Base-by-base conservation (phyloP, 257 asterid species). In the Fraxinus excelsior region DNA sequence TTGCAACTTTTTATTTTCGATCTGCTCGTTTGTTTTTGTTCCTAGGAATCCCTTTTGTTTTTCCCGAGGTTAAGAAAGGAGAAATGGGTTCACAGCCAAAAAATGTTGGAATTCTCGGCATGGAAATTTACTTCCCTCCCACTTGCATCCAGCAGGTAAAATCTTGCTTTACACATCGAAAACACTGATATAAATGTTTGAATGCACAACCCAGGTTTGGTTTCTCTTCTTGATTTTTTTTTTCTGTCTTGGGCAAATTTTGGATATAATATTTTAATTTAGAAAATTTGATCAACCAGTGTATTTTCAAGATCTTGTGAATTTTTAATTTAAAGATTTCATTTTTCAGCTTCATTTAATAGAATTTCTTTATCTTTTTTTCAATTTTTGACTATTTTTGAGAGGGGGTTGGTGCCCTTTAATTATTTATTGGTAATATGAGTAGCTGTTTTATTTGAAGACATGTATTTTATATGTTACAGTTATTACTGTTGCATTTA, bases 61-160 rank as follows among this genome's bases (percentile, higher is more conserved):
- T 74, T 60, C 68, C 77, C 71, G 5, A 51, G 25, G 70, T 58
- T 60, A 82, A 51, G 71, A 60, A 78, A 82, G 72, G 25, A 29
- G 14, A 82, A 84, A 88, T 88, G 91, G 88, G 84, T 71, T 79
- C 80, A 44, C 84, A 85, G 29, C 74, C 85, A 71, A 88, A 91
- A 81, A 93, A 95, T 84, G 98, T 93, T 18, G 99, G 99, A 79
- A 91, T 95, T 77, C 93, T 95, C 79, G 96, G 97, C 58, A 86
- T 93, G 95, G 97, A 93, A 78, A 84, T 96, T 79, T 96, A 96
- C 93, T 89, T 93, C 79, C 99, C 99, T 72, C 98, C 97, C 26
- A 86, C 96, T 83, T 96, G 97, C 86, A 90, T 96, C 90, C 92
- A 89, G 84, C 99, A 94, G 97, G 98, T 94, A 82, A 80, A 56